phyloP scores from a whole-genome alignment of 2,329 filamentous ascomycete species.

The Aspergillus phoenicis region DNA sequence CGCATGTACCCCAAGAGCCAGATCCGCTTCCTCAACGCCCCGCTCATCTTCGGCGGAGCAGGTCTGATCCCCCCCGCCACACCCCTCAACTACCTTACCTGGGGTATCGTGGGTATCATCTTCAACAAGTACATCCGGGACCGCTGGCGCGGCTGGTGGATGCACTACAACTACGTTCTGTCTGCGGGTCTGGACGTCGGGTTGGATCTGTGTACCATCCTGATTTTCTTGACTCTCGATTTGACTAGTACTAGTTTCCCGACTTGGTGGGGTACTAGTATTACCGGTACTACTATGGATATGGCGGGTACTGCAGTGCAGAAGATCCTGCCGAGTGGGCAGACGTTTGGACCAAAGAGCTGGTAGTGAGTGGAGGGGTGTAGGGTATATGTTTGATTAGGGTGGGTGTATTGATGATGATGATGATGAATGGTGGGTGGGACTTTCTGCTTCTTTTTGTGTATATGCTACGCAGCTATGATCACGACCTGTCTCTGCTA shows the following conservation, averaged over 20 bases:
- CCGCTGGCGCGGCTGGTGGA: conserved; percentile 71
- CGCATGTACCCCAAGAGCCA: conserved; percentile 63
- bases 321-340: conserved; percentile 53
- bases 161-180: conserved; percentile 75
- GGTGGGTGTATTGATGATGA: not conserved
- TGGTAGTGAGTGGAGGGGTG: conserved; percentile 21
- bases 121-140: conserved; percentile 71
- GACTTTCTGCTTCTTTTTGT: no score
- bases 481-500: not conserved
- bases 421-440: not conserved
- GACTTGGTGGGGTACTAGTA: conserved; percentile 69
- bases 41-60: conserved; percentile 68
- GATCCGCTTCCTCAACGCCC: conserved; percentile 68
- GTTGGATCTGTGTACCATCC: conserved; percentile 65
- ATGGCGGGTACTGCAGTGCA: conserved; percentile 62
- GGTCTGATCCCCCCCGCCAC: conserved; percentile 69
- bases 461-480: conserved; percentile 4
- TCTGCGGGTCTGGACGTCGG: conserved; percentile 72
- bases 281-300: conserved; percentile 65
- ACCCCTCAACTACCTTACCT: conserved; percentile 70
- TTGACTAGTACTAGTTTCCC: conserved; percentile 60
- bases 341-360: conserved; percentile 61
- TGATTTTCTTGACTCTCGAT: conserved; percentile 71
- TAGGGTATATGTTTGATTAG: not conserved
- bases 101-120: conserved; percentile 66